Conservation (phyloP, 371 early-diverging fungal genomes). For the Mortierella sp. region DNA sequence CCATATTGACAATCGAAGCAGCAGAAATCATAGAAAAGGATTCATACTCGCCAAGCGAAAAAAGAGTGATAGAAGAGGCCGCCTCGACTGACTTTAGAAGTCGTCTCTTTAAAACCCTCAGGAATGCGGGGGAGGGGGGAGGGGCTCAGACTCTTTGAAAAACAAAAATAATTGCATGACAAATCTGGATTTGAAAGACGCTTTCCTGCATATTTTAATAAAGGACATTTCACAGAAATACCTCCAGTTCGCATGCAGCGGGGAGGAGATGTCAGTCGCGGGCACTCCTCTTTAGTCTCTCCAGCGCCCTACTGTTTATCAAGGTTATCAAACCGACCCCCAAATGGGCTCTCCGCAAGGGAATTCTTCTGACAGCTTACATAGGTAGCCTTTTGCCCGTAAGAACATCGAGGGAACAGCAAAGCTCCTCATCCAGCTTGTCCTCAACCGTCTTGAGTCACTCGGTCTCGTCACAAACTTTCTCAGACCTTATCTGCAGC, state of each 20-base stretch:
- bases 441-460: slow-evolving; percentile 10
- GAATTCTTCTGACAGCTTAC: slow-evolving; percentile 27
- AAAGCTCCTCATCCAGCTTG: background rate
- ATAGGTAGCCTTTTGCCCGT: slow-evolving; percentile 31
- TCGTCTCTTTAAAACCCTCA: slow-evolving; percentile 40
- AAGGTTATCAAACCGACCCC: slow-evolving; percentile 32
- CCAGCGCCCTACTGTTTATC: slow-evolving; percentile 43
- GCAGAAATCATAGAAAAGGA: slow-evolving; percentile 21
- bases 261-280: slow-evolving; percentile 34
- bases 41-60: slow-evolving; percentile 24
- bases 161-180: slow-evolving; percentile 38
- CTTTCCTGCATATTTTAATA: slow-evolving; percentile 45
- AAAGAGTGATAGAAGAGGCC: slow-evolving; percentile 35
- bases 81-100: slow-evolving; percentile 27
- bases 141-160: slow-evolving; percentile 31
- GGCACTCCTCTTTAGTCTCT: slow-evolving; percentile 45
- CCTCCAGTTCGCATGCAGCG: slow-evolving; percentile 46
- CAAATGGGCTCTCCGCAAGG: slow-evolving; percentile 32
- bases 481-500: slow-evolving; percentile 22
- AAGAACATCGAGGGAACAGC: background rate
- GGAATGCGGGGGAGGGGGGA: slow-evolving; percentile 42
- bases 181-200: slow-evolving; percentile 52
- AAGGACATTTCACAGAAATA: slow-evolving; percentile 21
- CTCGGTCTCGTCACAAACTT: slow-evolving; percentile 28
- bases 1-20: slow-evolving; percentile 16